Evolutionary conservation across 805 yeast genomes (phyloP).

Genomic region (Candida oleophila): DNA sequence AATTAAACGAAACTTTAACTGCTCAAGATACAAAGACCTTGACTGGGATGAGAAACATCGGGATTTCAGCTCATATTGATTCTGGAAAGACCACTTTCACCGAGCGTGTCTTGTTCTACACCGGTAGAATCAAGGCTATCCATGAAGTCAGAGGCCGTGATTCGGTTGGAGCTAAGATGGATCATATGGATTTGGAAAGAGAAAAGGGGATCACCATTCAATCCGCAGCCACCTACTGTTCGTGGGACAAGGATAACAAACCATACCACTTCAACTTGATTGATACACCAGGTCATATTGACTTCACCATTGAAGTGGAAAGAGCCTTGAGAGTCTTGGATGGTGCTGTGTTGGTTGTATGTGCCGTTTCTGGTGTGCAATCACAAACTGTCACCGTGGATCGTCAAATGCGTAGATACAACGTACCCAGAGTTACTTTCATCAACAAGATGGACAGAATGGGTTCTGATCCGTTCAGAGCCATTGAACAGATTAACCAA

Average conservation of each 20-base stretch:
- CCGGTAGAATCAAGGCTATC: slow-evolving; percentile 95
- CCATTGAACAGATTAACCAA: slow-evolving; percentile 83
- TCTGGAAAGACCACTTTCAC: slow-evolving; percentile 98
- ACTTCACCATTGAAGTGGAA: slow-evolving; percentile 97
- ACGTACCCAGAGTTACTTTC: slow-evolving; percentile 94
- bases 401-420: slow-evolving; percentile 97
- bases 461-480: slow-evolving; percentile 98
- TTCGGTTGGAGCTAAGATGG: slow-evolving; percentile 99
- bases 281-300: slow-evolving; percentile 99
- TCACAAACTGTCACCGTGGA: slow-evolving; percentile 98
- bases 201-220: slow-evolving; percentile 99
- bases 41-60: slow-evolving; percentile 80
- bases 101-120: slow-evolving; percentile 92
- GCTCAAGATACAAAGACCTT: slow-evolving; percentile 54
- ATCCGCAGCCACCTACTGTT: slow-evolving; percentile 97
- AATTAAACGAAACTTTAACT: slow-evolving; percentile 47
- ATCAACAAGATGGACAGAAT: slow-evolving; percentile 98
- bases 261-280: slow-evolving; percentile 88
- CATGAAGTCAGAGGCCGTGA: slow-evolving; percentile 97
- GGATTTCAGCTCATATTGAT: slow-evolving; percentile 97
- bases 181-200: slow-evolving; percentile 96
- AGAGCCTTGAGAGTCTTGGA: slow-evolving; percentile 97
- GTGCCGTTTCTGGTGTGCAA: slow-evolving; percentile 98
- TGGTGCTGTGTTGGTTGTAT: slow-evolving; percentile 97
- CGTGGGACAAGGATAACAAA: slow-evolving; percentile 77